Base-by-base conservation (phyloP, 208 protist genomes). In the Crithidia brevicula region DNA sequence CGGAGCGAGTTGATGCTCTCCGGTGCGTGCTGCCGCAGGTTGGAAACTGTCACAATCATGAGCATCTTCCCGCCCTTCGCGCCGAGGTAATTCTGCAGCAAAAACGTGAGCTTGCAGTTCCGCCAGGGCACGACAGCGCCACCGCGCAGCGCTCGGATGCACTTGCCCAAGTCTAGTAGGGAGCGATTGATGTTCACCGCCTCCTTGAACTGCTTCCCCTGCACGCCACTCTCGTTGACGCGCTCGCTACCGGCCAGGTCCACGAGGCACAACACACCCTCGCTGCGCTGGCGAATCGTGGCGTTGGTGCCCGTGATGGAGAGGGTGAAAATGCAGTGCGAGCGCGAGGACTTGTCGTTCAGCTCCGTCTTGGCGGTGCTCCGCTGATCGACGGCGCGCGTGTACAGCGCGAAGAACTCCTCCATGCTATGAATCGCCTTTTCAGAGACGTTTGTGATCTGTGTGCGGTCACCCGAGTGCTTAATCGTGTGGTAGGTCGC, bases 211-310 rank as follows among this genome's bases (percentile, higher is more conserved):
- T 94, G 85, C 67, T 88, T 74, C 0, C 94, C 96, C 36, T 93
- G 84, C 30, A 83, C 92, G 9, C 93, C 94, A 11, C 92, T 97
- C 20, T 97, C 93, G 45, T 85, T 89, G 42, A 97, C 81, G 25
- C 96, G 76, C 76, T 98, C 97, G 58, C 92, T 98, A 43, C 97
- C 97, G 6, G 97, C 97, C 34, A 98, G 81, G 77, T 98, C 97
- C 13, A 98, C 82, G 20, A 98, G 79, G 72, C 89, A 96, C 30
- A 97, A 73, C 25, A 81, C 77, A 6, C 89, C 89, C 7, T 85
- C 76, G 64, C 86, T 97, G 11, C 82, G 83, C 66, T 96, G 91
- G 2, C 84, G 77, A 43, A 96, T 75, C 2, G 61, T 76, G 0
- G 33, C 47, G 62, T 96, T 96, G 0, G 71, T 67, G 42, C 93